phyloP scores from a whole-genome alignment of 495 filamentous ascomycete genomes.

The Penicillium malachiteum region DNA sequence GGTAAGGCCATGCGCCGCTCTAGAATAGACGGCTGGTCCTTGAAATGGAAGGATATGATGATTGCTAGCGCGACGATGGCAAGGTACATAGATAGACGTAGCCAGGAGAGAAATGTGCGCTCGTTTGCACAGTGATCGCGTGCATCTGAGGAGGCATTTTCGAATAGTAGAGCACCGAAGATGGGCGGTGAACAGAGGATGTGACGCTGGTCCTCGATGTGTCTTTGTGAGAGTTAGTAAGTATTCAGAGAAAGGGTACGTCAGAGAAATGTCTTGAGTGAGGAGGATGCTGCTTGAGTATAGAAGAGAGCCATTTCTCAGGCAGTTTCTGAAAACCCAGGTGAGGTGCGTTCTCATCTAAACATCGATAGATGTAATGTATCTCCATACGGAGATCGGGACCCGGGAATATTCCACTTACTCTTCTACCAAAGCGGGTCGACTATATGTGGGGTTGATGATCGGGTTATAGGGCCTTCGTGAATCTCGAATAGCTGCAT shows the following conservation, averaged over 20 bases:
- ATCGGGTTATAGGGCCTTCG: conserved; percentile 37
- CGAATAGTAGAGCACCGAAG: conserved; percentile 79
- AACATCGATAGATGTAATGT: too few species aligned
- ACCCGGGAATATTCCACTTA: conserved; percentile 20
- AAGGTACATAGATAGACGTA: conserved; percentile 88
- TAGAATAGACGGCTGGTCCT: conserved; percentile 61
- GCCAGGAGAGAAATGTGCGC: conserved; percentile 86
- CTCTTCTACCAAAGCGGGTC: conserved; percentile 43
- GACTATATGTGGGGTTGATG: conserved; percentile 34
- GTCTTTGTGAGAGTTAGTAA: conserved; percentile 16
- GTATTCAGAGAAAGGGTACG: not conserved
- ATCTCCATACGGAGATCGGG: too few species aligned
- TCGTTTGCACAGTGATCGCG: conserved; percentile 62
- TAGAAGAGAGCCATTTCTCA: not conserved
- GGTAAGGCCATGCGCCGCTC: conserved; percentile 79
- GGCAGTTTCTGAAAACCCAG: too few species aligned
- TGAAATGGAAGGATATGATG: conserved; percentile 88
- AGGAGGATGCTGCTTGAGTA: not conserved
- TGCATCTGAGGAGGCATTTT: conserved; percentile 84
- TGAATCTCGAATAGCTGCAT: not conserved
- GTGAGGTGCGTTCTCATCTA: too few species aligned
- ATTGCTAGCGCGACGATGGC: conserved; percentile 86
- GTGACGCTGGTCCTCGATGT: conserved; percentile 33
- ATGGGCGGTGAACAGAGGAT: conserved; percentile 71
- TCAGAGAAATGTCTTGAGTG: too few species aligned